A percentile compares a stretch with the other conserved stretches of the same genome.
Evolutionary conservation across 495 filamentous ascomycete species (phyloP).

Genomic region (Daldinia concentrica): DNA sequence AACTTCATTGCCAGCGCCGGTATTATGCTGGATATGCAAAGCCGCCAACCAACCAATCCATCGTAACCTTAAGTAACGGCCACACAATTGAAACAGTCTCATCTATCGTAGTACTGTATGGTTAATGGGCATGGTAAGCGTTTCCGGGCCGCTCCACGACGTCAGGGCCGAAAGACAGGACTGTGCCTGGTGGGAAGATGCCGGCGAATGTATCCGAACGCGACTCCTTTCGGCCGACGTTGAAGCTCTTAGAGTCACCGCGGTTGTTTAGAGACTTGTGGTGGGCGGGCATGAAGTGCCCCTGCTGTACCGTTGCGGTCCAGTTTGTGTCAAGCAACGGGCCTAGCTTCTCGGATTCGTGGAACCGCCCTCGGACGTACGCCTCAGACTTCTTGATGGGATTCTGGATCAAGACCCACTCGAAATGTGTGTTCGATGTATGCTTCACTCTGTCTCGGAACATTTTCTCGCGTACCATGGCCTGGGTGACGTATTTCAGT

Average conservation of each 20-base stretch:
- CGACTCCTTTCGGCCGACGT: constrained; percentile 31
- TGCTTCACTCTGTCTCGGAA: constrained; percentile 48
- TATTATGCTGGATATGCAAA: background rate
- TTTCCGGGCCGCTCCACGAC: constrained; percentile 14
- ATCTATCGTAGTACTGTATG: background rate
- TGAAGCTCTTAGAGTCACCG: constrained; percentile 34
- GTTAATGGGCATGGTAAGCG: background rate
- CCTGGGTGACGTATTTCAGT: constrained; percentile 41
- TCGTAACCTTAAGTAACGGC: background rate
- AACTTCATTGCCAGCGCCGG: background rate
- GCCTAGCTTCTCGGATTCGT: constrained; percentile 52
- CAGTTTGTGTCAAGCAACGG: constrained; percentile 46
- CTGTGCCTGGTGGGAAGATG: constrained; percentile 13
- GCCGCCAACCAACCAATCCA: background rate
- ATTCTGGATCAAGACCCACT: constrained; percentile 44
- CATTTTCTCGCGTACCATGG: constrained; percentile 49
- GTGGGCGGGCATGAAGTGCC: constrained; percentile 47
- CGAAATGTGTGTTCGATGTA: constrained; percentile 37
- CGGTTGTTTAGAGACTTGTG: constrained; percentile 55
- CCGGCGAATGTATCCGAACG: constrained; percentile 30
- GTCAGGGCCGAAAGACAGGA: constrained; percentile 8
- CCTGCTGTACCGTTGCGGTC: constrained; percentile 35
- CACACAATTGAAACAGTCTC: background rate
- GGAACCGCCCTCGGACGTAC: constrained; percentile 54
- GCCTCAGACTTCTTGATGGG: constrained; percentile 40